Percentiles rank a stretch among this genome's conserved stretches.
Evolutionary conservation across 768 basidiomycete species (phyloP).

Genomic region (Kwoniella sp.): DNA sequence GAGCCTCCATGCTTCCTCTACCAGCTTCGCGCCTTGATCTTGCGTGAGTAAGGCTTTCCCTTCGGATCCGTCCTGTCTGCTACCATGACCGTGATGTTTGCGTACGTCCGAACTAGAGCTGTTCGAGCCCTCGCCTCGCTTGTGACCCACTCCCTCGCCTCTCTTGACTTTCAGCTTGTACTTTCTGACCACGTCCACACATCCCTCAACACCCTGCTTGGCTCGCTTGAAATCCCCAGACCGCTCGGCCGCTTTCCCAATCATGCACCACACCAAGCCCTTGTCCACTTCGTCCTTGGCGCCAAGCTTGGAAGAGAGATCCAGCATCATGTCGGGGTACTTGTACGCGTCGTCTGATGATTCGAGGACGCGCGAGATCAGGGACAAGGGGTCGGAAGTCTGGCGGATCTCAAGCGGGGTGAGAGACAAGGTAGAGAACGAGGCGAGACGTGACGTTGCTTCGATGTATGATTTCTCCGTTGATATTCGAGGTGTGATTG

Average conservation of each 20-base stretch:
- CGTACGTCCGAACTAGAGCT: too few species aligned
- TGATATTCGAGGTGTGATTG: slow-evolving; percentile 64
- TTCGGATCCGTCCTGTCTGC: background rate
- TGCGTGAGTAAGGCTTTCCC: slow-evolving; percentile 11
- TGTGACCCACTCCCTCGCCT: background rate
- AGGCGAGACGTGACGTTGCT: slow-evolving; percentile 91
- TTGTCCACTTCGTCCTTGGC: slow-evolving; percentile 63
- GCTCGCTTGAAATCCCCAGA: slow-evolving; percentile 77
- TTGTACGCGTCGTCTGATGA: slow-evolving; percentile 85
- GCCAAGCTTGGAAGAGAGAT: slow-evolving; percentile 85
- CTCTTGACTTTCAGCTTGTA: background rate
- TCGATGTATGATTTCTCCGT: slow-evolving; percentile 91
- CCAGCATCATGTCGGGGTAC: slow-evolving; percentile 87
- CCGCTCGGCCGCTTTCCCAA: slow-evolving; percentile 82
- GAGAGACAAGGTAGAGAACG: slow-evolving; percentile 71
- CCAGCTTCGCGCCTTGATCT: slow-evolving; percentile 51
- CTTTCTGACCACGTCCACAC: slow-evolving; percentile 61
- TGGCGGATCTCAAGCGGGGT: slow-evolving; percentile 92
- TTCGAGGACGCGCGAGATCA: slow-evolving; percentile 83
- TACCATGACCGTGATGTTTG: background rate
- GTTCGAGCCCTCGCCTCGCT: slow-evolving; percentile 2
- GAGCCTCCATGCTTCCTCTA: slow-evolving; percentile 83
- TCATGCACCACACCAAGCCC: slow-evolving; percentile 77
- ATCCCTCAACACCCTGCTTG: slow-evolving; percentile 69
- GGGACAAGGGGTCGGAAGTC: slow-evolving; percentile 80